Base-by-base conservation (phyloP, 345 rosid species). In the Cochlearia excelsa region DNA sequence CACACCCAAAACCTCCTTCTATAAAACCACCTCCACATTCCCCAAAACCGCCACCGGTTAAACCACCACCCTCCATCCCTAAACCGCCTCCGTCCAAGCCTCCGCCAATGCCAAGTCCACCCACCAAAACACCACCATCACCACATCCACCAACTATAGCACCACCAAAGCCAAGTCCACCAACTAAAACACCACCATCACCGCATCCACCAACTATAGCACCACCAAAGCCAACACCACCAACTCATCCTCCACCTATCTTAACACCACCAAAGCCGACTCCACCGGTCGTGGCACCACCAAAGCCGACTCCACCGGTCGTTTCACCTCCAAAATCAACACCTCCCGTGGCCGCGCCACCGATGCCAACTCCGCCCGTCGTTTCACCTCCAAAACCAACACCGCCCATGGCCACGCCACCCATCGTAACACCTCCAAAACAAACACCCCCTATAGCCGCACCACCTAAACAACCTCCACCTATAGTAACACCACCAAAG, bases 51-150 rank as follows among this genome's bases (percentile, higher is more conserved):
- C 60, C 60, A 0, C 40, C 60, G 0, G 26, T 42, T 3, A 56
- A 56, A 40, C 61, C 61, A 72, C 0, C 2, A 1, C 16, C 16
- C 35, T 33, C 30, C 30, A 34, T 11, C 5, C 2, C 40, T 3
- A 57, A 57, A 42, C 61, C 61, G 3, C 61, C 48, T 6, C 4
- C 39, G 38, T 5, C 3, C 79, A 51, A 33, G 35, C 35, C 35
- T 33, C 56, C 56, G 7, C 56, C 30, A 29, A 44, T 3, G 74
- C 77, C 3, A 39, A 33, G 23, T n/a, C 80, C 76, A 0, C 59
- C 69, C 29, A 3, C 30, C 23, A 3, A 35, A 7, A 65, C 77
- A 0, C 33, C 54, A 0, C 37, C 46, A 0, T 23, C 9, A 0
- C 41, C 47, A 3, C 39, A 16, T 0, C 60, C 60, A 1, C 0